A percentile compares a stretch with the other conserved stretches of the same genome.
Conservation (phyloP, 208 protist species). For the Novymonas esmeraldas region DNA sequence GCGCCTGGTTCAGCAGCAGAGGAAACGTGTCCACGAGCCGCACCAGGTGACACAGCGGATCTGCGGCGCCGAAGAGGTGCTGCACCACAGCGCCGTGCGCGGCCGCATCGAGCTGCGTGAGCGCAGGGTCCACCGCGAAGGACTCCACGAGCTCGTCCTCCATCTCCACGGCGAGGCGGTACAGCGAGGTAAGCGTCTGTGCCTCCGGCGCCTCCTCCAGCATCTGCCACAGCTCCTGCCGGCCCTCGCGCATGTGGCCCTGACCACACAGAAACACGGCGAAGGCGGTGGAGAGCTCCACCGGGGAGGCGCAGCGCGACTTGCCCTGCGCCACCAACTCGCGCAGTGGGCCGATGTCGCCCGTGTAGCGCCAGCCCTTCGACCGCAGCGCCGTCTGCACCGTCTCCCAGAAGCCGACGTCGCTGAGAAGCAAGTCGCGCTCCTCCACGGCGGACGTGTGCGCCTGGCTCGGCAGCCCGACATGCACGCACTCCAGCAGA, state of each 20-base stretch:
- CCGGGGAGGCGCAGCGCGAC: constrained; percentile 51
- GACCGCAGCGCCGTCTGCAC: constrained; percentile 58
- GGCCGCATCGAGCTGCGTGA: constrained; percentile 34
- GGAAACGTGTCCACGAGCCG: constrained; percentile 50
- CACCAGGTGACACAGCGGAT: constrained; percentile 46
- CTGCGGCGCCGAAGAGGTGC: constrained; percentile 32
- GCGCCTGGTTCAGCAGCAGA: constrained; percentile 68
- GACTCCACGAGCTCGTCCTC: constrained; percentile 82
- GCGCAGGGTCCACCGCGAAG: constrained; percentile 55
- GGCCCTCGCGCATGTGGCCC: constrained; percentile 51
- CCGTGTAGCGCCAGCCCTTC: constrained; percentile 47
- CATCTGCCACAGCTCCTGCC: constrained; percentile 43
- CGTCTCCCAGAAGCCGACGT: constrained; percentile 70
- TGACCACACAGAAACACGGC: constrained; percentile 75
- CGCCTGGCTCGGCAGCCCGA: constrained; percentile 20
- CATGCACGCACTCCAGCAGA: constrained; percentile 54
- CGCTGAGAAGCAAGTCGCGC: constrained; percentile 34
- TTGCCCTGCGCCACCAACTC: constrained; percentile 49
- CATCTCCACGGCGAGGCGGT: constrained; percentile 56
- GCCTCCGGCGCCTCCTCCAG: constrained; percentile 56
- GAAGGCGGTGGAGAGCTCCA: constrained; percentile 52
- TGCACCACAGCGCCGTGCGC: constrained; percentile 24
- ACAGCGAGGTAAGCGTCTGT: constrained; percentile 47
- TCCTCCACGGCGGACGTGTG: constrained; percentile 11
- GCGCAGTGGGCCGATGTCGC: constrained; percentile 37